A percentile compares a stretch with the other conserved stretches of the same genome.
Evolutionary conservation across 2,329 filamentous ascomycete species (phyloP).

Genomic region (Ceratocystis cubensis): DNA sequence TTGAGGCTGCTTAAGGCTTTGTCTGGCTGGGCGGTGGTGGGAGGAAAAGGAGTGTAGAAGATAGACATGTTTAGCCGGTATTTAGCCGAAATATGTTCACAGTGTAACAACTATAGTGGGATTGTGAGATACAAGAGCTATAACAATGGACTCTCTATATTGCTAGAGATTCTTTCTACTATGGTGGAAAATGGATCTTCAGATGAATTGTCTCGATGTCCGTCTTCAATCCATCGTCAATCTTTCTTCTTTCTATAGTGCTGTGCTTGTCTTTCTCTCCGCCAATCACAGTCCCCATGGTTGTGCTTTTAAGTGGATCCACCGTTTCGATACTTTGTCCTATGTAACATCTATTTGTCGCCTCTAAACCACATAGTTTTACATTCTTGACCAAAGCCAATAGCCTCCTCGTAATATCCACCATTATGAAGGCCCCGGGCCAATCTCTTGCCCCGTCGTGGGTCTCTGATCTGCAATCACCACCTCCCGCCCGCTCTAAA

Average conservation of each 20-base stretch:
- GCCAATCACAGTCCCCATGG: background rate
- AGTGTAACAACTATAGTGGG: too few relatives aligned
- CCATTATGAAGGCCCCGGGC: background rate
- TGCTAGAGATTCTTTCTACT: too few relatives aligned
- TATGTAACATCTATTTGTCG: background rate
- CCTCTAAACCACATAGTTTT: background rate
- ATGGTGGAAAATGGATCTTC: too few relatives aligned
- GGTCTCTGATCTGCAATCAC: slow-evolving; percentile 66
- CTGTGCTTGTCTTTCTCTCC: background rate
- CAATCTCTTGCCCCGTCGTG: slow-evolving; percentile 49
- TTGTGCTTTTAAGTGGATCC: background rate
- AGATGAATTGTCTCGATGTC: background rate
- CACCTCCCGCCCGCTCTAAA: slow-evolving; percentile 55
- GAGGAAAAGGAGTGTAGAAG: background rate
- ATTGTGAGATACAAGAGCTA: too few relatives aligned
- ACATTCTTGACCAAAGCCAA: background rate
- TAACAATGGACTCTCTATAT: too few relatives aligned
- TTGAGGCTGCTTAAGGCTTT: background rate
- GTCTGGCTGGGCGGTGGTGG: background rate
- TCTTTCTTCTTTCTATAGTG: background rate
- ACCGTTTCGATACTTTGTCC: background rate
- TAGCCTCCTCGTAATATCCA: background rate
- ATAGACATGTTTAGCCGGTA: background rate
- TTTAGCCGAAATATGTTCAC: background rate
- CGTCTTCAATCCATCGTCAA: background rate